Evolutionary conservation across 352 stramenopile genomes (phyloP).

Genomic region (Pythium monospermum): DNA sequence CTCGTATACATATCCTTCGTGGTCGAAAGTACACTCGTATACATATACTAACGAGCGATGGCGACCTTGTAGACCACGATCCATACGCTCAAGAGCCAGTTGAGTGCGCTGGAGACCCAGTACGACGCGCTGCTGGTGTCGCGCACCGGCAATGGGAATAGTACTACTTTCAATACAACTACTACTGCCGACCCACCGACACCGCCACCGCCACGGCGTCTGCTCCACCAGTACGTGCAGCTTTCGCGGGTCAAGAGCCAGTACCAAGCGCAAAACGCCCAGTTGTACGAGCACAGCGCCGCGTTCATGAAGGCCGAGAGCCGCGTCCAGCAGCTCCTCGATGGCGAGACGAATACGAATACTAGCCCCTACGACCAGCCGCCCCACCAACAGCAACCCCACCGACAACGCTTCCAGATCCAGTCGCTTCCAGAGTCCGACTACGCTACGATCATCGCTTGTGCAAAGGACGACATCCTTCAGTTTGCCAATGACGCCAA

Average conservation of each 20-base stretch:
- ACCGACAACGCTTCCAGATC: slow-evolving; percentile 29
- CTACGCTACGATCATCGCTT: slow-evolving; percentile 43
- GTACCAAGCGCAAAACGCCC: slow-evolving; percentile 48
- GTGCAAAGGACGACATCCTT: slow-evolving; percentile 44
- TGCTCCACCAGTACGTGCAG: slow-evolving; percentile 42
- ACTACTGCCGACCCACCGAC: not conserved
- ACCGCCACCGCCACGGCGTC: not conserved
- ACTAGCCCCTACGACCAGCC: no score
- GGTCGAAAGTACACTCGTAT: no score
- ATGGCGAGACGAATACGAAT: slow-evolving; percentile 19
- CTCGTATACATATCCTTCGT: no score
- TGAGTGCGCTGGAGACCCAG: slow-evolving; percentile 37
- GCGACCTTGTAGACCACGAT: slow-evolving; percentile 54
- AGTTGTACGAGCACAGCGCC: slow-evolving; percentile 45
- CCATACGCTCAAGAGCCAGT: slow-evolving; percentile 36
- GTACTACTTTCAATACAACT: no score
- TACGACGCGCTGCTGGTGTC: slow-evolving; percentile 34
- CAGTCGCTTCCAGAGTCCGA: slow-evolving; percentile 23
- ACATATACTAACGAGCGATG: no score
- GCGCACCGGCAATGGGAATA: not conserved
- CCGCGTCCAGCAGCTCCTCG: slow-evolving; percentile 48
- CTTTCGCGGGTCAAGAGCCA: slow-evolving; percentile 39
- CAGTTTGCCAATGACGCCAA: slow-evolving; percentile 33
- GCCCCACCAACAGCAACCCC: no score
- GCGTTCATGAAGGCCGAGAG: slow-evolving; percentile 46